Evolutionary conservation across 1,139 yeast species (phyloP).

Genomic region (Casaregolazyma suthepensis): DNA sequence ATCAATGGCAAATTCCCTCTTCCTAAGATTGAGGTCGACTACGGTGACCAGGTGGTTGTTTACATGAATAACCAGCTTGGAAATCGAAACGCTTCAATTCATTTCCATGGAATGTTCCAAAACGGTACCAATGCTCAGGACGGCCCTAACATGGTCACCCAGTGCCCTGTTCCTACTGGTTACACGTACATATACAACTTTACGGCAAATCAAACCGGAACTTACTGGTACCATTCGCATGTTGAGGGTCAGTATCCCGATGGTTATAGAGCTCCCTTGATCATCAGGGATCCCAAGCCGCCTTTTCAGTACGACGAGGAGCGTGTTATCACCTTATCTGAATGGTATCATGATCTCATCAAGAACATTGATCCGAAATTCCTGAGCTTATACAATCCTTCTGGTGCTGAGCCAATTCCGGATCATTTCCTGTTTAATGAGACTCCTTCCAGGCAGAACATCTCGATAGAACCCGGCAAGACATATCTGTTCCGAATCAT

Average conservation of each 20-base stretch:
- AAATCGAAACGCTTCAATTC: constrained; percentile 63
- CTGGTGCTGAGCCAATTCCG: constrained; percentile 97
- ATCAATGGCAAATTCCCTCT: constrained; percentile 82
- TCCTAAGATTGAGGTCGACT: constrained; percentile 63
- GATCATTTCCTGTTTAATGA: constrained; percentile 72
- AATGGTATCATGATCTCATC: constrained; percentile 75
- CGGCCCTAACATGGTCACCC: constrained; percentile 82
- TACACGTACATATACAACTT: constrained; percentile 68
- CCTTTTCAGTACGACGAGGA: constrained; percentile 67
- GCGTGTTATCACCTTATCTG: constrained; percentile 54
- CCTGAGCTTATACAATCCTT: constrained; percentile 72
- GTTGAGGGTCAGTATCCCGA: constrained; percentile 82
- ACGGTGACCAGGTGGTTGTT: constrained; percentile 67
- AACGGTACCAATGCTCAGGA: constrained; percentile 74
- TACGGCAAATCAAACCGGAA: constrained; percentile 78
- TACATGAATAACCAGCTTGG: constrained; percentile 62
- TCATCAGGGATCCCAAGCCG: constrained; percentile 54
- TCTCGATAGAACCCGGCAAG: constrained; percentile 68
- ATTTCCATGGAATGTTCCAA: constrained; percentile 90
- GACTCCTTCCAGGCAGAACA: constrained; percentile 59
- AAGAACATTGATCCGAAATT: constrained; percentile 47
- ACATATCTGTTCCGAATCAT: constrained; percentile 73
- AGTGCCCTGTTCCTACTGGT: constrained; percentile 81
- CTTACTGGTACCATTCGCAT: constrained; percentile 96
- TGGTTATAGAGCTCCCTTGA: constrained; percentile 78